phyloP scores from a whole-genome alignment of 2,329 filamentous ascomycete genomes.

The Torrubiellomyces zombiae region DNA sequence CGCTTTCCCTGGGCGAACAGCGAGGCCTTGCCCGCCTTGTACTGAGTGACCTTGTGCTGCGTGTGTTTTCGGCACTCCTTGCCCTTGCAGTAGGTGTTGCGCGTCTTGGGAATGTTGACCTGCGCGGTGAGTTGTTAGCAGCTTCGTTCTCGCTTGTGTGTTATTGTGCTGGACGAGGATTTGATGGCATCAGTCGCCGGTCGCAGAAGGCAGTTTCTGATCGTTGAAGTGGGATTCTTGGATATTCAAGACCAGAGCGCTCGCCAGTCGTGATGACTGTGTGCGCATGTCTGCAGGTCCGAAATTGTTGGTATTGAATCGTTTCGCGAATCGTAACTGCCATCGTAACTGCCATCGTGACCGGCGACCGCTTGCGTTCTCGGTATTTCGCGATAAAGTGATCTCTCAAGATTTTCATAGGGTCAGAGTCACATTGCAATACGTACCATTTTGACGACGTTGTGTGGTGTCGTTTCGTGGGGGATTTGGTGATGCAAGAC shows the following conservation, averaged over 20 bases:
- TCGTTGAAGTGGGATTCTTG: too few species aligned
- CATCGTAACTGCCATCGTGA: slow-evolving; percentile 15
- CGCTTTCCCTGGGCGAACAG: slow-evolving; percentile 98
- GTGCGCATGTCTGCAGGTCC: too few species aligned
- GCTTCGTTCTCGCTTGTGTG: slow-evolving; percentile 6
- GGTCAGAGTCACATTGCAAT: slow-evolving; percentile 6
- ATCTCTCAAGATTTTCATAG: too few species aligned
- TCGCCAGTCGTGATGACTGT: too few species aligned
- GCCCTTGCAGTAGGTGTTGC: slow-evolving; percentile 95
- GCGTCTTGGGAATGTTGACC: slow-evolving; percentile 98
- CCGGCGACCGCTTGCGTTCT: slow-evolving; percentile 9
- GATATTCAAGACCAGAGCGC: too few species aligned
- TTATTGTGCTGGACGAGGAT: too few species aligned
- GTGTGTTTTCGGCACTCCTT: slow-evolving; percentile 86
- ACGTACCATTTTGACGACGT: slow-evolving; percentile 34
- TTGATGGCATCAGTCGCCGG: too few species aligned
- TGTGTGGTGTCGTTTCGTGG: slow-evolving; percentile 24
- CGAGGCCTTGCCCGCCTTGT: slow-evolving; percentile 95
- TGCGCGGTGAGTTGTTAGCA: slow-evolving; percentile 26
- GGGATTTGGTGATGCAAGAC: slow-evolving; percentile 26
- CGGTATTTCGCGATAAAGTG: too few species aligned
- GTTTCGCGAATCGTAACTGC: slow-evolving; percentile 1
- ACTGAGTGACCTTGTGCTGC: slow-evolving; percentile 87
- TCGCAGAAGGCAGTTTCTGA: slow-evolving; percentile 7
- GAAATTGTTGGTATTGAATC: too few species aligned